Base-by-base conservation (phyloP, 306 rosid species). In the Corylus heterophylla region DNA sequence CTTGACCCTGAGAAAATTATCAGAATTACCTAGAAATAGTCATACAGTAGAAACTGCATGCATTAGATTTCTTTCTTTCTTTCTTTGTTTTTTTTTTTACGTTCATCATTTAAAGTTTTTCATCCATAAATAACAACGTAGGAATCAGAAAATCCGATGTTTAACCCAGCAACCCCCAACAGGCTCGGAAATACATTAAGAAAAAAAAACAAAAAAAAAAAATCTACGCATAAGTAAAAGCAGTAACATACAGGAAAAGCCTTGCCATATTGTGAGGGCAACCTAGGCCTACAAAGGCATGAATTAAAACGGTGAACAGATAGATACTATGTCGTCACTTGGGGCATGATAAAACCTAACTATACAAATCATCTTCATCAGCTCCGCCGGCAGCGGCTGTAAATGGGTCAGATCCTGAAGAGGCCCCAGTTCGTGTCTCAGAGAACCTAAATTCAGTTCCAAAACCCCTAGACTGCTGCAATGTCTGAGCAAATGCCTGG, bases 401-500 rank as follows among this genome's bases (percentile, higher is more conserved):
- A 50, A 84, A 82, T 37, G 87, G 82, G 47, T 88, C 89, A 55
- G 89, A 78, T 20, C 80, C 89, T 5, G 45, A 42, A 14, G 77
- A 8, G n/a, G 87, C 55, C 67, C 77, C 78, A 54, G 55, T 14
- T 61, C 20, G 80, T 12, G 72, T 35, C 25, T 88, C 85, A n/a
- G 89, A 1, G 76, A 88, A 86, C 84, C 85, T 82, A 64, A 88
- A 86, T 31, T 88, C 92, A 74, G 82, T 74, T 75, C 89, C 89
- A 5, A 88, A 84, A 3, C 92, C 89, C 56, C 89, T 79, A 0
- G 89, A 88, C 76, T 88, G 92, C 78, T 88, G 89, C 16, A 88
- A 81, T 54, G 92, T 88, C 74, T 84, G 89, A 79, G 91, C 88
- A 86, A 88, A 88, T 55, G 85, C 86, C 78, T 86, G 91, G 80